Percentiles rank a stretch among this genome's conserved stretches.
phyloP scores from a whole-genome alignment of 306 rosid genomes.

The Vigna radiata region DNA sequence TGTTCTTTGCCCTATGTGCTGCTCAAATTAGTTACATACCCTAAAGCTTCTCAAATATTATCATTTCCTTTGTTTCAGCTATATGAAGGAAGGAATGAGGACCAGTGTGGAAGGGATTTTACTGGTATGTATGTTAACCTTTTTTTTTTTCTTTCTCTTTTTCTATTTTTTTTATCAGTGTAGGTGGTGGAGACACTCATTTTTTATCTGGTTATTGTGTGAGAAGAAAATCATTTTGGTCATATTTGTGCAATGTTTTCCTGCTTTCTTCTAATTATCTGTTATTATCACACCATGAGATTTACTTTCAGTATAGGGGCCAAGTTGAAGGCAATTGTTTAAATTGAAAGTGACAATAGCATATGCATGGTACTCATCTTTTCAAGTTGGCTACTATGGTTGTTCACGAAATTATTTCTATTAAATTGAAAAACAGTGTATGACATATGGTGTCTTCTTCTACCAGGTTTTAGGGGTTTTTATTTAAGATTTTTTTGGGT shows the following conservation, averaged over 20 bases:
- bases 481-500: not conserved
- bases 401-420: not conserved
- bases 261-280: not conserved
- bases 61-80: conserved; percentile 56
- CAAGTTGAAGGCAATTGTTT: not conserved
- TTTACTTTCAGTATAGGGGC: not conserved
- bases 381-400: not conserved
- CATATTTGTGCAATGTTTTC: not conserved
- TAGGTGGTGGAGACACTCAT: too few species aligned
- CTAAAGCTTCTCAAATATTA: not conserved
- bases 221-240: not conserved
- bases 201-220: not conserved
- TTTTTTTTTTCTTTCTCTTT: conserved; percentile 11
- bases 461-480: not conserved
- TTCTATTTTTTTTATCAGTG: not conserved
- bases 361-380: not conserved
- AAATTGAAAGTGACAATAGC: not conserved
- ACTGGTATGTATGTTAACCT: conserved; percentile 62
- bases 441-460: not conserved
- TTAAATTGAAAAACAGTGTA: not conserved
- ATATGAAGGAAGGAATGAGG: conserved; percentile 98
- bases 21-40: conserved; percentile 8
- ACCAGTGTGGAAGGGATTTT: conserved; percentile 97
- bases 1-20: not conserved
- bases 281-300: not conserved